Percentiles rank a stretch among this genome's conserved stretches.
Conservation (phyloP, 148 eudicot genomes). For the Rhododendron ovatum region DNA sequence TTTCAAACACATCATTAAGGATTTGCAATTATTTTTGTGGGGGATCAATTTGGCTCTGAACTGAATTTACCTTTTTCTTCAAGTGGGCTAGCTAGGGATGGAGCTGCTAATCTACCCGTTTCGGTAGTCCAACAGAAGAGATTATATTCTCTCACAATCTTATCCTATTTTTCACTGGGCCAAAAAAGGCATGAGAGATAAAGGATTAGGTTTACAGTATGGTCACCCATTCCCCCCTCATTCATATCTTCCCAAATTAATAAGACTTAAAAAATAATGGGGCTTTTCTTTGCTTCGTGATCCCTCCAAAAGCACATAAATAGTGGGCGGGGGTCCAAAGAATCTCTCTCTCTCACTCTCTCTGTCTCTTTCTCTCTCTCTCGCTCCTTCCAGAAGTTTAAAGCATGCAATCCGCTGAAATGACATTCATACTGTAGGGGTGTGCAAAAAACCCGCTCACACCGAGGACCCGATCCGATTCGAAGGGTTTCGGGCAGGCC, state of each 20-base stretch:
- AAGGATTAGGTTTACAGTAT: constrained; percentile 4
- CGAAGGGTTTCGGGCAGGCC: no score
- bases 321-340: constrained; percentile 9
- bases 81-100: neutral
- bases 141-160: constrained; percentile 8
- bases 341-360: neutral
- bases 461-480: no score
- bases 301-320: neutral
- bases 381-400: neutral
- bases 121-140: neutral
- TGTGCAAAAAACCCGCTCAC: no score
- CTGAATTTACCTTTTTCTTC: neutral
- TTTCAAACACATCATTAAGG: neutral
- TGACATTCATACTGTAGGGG: neutral
- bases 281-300: neutral
- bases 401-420: neutral
- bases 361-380: neutral
- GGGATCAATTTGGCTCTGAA: neutral
- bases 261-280: neutral
- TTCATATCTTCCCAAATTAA: neutral
- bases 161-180: constrained; percentile 4
- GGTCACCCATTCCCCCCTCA: constrained; percentile 3
- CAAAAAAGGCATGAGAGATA: neutral
- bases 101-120: neutral
- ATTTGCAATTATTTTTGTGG: neutral